Evolutionary conservation across 2,329 filamentous ascomycete genomes (phyloP).

Genomic region (Penicillium sp.): DNA sequence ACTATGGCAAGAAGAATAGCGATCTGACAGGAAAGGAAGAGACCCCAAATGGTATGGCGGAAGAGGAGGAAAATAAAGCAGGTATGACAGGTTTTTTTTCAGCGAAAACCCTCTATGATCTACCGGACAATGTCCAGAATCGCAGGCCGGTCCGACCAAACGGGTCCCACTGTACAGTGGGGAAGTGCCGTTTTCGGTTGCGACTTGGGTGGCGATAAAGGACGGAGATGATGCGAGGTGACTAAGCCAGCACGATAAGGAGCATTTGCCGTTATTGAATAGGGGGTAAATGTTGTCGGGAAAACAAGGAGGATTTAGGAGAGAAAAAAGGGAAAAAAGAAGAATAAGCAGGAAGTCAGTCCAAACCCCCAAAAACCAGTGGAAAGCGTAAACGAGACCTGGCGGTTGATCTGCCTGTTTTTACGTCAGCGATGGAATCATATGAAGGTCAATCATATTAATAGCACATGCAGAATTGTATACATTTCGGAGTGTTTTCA

Average conservation of each 20-base stretch:
- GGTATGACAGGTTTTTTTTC: constrained; percentile 22
- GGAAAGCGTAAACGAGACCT: neutral
- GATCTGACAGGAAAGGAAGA: neutral
- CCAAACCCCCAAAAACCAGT: neutral
- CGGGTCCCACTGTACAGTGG: constrained; percentile 33
- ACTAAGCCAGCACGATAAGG: constrained; percentile 19
- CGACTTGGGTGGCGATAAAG: constrained; percentile 20
- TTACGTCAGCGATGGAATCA: constrained; percentile 24
- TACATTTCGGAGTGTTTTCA: no score
- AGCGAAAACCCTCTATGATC: constrained; percentile 28
- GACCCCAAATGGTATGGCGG: neutral
- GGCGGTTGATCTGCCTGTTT: constrained; percentile 1
- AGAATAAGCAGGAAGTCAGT: neutral
- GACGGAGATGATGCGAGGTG: constrained; percentile 18
- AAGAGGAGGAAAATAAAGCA: constrained; percentile 14
- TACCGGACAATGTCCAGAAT: constrained; percentile 41
- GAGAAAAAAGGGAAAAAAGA: neutral
- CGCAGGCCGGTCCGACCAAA: constrained; percentile 46
- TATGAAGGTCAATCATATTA: constrained; percentile 7
- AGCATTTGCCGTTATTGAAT: constrained; percentile 2
- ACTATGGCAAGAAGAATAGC: neutral
- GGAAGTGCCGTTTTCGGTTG: constrained; percentile 33
- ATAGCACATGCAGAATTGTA: neutral
- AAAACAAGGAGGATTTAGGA: neutral
- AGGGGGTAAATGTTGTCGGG: neutral